Evolutionary conservation across 441 rosid species (phyloP).

Genomic region (Gossypium gossypioides): DNA sequence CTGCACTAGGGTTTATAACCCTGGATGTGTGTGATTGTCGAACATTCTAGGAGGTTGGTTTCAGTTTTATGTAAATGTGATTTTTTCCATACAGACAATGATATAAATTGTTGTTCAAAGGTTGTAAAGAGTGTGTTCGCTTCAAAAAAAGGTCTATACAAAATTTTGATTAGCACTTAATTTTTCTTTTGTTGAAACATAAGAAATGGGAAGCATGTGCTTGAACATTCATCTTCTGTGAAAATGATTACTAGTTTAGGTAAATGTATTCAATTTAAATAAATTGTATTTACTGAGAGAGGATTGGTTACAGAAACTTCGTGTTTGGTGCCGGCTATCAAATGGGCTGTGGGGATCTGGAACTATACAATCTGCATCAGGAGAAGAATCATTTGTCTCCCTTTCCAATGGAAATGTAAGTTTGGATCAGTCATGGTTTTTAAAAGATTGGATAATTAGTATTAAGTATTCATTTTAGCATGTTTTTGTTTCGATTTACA

Average conservation of each 20-base stretch:
- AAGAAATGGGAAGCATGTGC: background rate
- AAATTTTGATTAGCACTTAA: background rate
- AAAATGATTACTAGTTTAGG: background rate
- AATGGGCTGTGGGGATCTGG: slow-evolving; percentile 73
- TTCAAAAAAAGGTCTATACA: background rate
- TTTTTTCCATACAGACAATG: background rate
- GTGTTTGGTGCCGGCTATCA: slow-evolving; percentile 67
- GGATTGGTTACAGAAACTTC: slow-evolving; percentile 51
- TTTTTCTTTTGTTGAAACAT: background rate
- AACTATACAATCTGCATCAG: slow-evolving; percentile 63
- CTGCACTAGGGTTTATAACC: background rate
- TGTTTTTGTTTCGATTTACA: slow-evolving; percentile 19
- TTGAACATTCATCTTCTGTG: background rate
- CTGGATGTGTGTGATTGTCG: background rate
- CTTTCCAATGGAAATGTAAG: slow-evolving; percentile 66
- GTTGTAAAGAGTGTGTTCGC: background rate
- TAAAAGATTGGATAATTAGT: slow-evolving; percentile 4
- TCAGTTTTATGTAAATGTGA: background rate
- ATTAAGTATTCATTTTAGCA: slow-evolving; percentile 10
- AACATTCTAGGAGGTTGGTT: too few relatives aligned
- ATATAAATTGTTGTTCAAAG: background rate
- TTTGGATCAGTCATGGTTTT: slow-evolving; percentile 9
- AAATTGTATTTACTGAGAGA: background rate
- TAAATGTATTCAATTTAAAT: background rate
- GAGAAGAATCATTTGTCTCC: slow-evolving; percentile 54